A percentile compares a stretch with the other conserved stretches of the same genome.
These are phyloP conservation scores for Boletus huronensis DNA, from an alignment of 768 basidiomycete genomes.

Conservation along the genomic window DNA sequence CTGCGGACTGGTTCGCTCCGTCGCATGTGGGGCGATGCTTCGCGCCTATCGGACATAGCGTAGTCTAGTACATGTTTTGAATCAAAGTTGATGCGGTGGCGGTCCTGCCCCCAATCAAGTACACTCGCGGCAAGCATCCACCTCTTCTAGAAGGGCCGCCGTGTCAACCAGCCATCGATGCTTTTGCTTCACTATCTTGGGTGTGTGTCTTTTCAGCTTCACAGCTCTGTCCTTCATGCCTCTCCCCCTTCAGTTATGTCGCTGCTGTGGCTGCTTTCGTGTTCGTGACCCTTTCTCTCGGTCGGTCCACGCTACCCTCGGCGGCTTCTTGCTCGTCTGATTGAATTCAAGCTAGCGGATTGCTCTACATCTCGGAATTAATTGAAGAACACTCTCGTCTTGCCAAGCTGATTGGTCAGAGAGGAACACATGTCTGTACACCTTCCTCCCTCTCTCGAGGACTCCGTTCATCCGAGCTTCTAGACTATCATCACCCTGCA, in stretches of 20 bases:
- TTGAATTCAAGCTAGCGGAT: conserved; percentile 69
- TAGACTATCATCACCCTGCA: conserved; percentile 82
- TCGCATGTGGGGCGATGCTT: conserved; percentile 36
- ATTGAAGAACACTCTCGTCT: conserved; percentile 89
- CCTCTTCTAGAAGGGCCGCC: neutral
- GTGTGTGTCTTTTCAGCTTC: conserved; percentile 32
- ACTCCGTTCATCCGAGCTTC: conserved; percentile 2
- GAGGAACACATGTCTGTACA: conserved; percentile 81
- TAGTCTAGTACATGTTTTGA: neutral
- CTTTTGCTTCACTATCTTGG: conserved; percentile 59
- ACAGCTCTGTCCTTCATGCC: neutral
- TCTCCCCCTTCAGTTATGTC: conserved; percentile 52
- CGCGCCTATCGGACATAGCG: conserved; percentile 44
- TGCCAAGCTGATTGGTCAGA: conserved; percentile 80
- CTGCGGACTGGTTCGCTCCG: conserved; percentile 15
- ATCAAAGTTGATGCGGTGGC: neutral
- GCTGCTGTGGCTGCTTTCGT: conserved; percentile 75
- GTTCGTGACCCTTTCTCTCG: conserved; percentile 89
- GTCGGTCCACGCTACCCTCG: conserved; percentile 41
- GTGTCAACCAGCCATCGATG: conserved; percentile 20
- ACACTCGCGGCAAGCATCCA: neutral
- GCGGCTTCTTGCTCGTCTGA: conserved; percentile 4
- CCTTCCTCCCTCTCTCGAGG: neutral
- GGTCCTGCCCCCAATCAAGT: too few species aligned
- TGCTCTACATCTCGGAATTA: conserved; percentile 90